These are phyloP conservation scores for Arabidopsis arenosa DNA, from an alignment of 345 rosid genomes.

Conservation along the genomic window DNA sequence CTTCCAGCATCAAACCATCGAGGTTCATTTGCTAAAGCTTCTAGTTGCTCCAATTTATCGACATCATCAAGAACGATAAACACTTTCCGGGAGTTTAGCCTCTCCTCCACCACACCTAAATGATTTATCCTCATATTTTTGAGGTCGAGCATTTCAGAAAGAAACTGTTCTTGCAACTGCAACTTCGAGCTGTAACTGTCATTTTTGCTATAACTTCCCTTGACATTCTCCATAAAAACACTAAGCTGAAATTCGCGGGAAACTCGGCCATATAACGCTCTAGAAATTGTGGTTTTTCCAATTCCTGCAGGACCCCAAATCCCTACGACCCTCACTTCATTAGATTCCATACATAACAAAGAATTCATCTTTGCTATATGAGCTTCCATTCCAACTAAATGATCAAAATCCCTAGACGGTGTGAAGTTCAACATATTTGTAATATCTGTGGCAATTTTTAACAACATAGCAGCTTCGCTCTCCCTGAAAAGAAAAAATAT, in stretches of 20 bases:
- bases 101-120: constrained; percentile 6
- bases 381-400: constrained; percentile 27
- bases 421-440: not conserved
- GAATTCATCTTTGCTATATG: constrained; percentile 7
- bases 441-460: constrained; percentile 5
- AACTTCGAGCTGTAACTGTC: not conserved
- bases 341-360: constrained; percentile 1
- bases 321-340: not conserved
- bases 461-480: constrained; percentile 6
- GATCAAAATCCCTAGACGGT: constrained; percentile 13
- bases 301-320: constrained; percentile 33
- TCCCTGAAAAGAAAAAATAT: not conserved
- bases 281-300: constrained; percentile 28
- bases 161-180: constrained; percentile 14
- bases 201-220: not conserved
- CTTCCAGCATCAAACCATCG: constrained; percentile 24
- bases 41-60: constrained; percentile 11
- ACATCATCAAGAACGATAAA: constrained; percentile 25
- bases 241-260: not conserved
- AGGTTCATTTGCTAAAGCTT: constrained; percentile 11
- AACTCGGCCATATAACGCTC: constrained; percentile 5
- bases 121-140: constrained; percentile 18
- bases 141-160: not conserved
- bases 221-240: constrained; percentile 13
- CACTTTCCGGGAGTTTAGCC: constrained; percentile 5